phyloP scores from a whole-genome alignment of 108 stramenopile genomes.

The Mediolabrus comicus region DNA sequence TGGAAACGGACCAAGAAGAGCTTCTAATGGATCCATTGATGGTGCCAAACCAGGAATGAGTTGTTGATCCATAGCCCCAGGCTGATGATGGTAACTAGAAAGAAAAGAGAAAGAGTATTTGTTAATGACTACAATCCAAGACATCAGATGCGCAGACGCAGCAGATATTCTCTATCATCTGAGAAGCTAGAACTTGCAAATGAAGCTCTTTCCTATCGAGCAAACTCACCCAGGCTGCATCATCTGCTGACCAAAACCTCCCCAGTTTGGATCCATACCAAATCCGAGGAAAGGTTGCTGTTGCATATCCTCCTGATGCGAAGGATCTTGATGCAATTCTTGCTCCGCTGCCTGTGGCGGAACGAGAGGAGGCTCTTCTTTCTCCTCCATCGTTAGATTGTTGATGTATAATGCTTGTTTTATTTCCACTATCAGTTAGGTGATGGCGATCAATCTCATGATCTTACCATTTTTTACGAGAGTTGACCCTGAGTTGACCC shows the following conservation, averaged over 20 bases:
- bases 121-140: neutral
- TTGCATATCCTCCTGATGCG: slow-evolving; percentile 19
- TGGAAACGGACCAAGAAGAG: slow-evolving; percentile 91
- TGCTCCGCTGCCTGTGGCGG: slow-evolving; percentile 18
- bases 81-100: slow-evolving; percentile 9
- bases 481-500: too few relatives aligned
- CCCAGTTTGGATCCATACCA: slow-evolving; percentile 51
- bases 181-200: too few relatives aligned
- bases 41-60: slow-evolving; percentile 64
- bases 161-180: too few relatives aligned
- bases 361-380: slow-evolving; percentile 5
- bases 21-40: slow-evolving; percentile 83
- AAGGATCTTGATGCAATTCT: slow-evolving; percentile 11
- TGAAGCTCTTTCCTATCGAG: neutral
- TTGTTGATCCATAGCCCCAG: slow-evolving; percentile 26
- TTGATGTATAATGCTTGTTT: neutral
- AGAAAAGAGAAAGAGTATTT: neutral
- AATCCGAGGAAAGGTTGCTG: slow-evolving; percentile 41
- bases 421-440: neutral
- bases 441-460: too few relatives aligned
- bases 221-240: slow-evolving; percentile 29
- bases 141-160: too few relatives aligned
- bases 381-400: slow-evolving; percentile 12
- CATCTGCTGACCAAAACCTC: slow-evolving; percentile 40
- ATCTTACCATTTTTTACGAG: too few relatives aligned